Percentiles rank a stretch among this genome's conserved stretches.
Evolutionary conservation across 495 filamentous ascomycete species (phyloP).

Genomic region (Glonium stellatum): DNA sequence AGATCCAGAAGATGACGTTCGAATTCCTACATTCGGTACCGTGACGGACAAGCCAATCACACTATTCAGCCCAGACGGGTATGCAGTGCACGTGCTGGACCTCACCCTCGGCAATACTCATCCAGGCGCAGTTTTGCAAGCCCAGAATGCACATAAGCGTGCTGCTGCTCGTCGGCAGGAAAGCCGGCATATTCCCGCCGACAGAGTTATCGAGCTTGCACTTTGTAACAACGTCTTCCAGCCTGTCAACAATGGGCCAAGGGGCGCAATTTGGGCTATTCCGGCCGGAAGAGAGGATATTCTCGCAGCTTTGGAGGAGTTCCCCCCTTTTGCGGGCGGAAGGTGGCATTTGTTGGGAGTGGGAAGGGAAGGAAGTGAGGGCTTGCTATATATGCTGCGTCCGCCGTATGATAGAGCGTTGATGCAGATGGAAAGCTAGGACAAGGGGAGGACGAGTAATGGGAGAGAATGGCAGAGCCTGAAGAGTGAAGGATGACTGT

Average conservation of each 20-base stretch:
- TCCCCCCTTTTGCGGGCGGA: neutral
- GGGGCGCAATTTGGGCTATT: neutral
- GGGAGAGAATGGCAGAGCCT: too few relatives aligned
- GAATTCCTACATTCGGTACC: neutral
- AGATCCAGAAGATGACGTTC: neutral
- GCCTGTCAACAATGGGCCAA: neutral
- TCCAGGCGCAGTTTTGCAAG: neutral
- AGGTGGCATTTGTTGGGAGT: neutral
- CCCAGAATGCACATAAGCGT: neutral
- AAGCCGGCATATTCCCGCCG: neutral
- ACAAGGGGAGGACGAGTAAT: neutral
- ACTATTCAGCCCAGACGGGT: neutral
- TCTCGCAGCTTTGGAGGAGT: neutral
- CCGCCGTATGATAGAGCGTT: neutral
- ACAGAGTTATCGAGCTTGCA: neutral
- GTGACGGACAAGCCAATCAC: neutral
- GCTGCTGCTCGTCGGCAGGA: neutral
- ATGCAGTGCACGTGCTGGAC: neutral
- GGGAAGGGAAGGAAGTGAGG: neutral
- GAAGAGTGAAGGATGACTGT: neutral
- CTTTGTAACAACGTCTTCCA: neutral
- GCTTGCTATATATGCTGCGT: neutral
- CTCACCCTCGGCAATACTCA: neutral
- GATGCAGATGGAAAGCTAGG: neutral
- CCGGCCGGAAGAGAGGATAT: neutral